Evolutionary conservation across 1,284 basidiomycete genomes (phyloP).

Genomic region (Irpex rosettiformis): DNA sequence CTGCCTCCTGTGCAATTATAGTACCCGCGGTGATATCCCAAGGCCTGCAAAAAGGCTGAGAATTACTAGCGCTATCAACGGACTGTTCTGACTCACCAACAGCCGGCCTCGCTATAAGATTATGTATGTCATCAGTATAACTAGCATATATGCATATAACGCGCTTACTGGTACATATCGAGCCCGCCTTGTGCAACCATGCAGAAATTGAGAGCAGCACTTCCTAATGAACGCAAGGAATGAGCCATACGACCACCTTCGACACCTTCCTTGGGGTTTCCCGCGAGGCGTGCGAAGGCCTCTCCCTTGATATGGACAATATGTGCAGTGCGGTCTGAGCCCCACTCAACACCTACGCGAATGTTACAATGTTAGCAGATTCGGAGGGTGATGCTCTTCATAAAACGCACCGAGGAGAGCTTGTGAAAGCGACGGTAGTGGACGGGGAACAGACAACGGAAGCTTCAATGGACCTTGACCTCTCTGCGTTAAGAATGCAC

Average conservation of each 20-base stretch:
- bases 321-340: slow-evolving; percentile 69
- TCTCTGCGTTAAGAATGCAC: slow-evolving; percentile 69
- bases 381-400: not conserved
- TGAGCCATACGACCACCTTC: slow-evolving; percentile 84
- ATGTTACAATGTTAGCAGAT: not conserved
- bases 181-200: slow-evolving; percentile 83
- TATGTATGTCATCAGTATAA: slow-evolving; percentile 1
- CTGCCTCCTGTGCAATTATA: slow-evolving; percentile 92
- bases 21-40: slow-evolving; percentile 93
- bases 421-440: slow-evolving; percentile 72
- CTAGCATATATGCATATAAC: not conserved
- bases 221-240: slow-evolving; percentile 80
- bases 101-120: slow-evolving; percentile 81
- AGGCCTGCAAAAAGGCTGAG: slow-evolving; percentile 43
- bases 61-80: too few relatives aligned
- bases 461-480: slow-evolving; percentile 61
- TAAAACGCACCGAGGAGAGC: slow-evolving; percentile 64
- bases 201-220: slow-evolving; percentile 81
- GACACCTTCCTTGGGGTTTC: slow-evolving; percentile 62
- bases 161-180: slow-evolving; percentile 76
- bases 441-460: slow-evolving; percentile 65
- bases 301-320: slow-evolving; percentile 64
- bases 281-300: slow-evolving; percentile 77
- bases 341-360: slow-evolving; percentile 84
- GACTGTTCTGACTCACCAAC: slow-evolving; percentile 58